A percentile compares a stretch with the other conserved stretches of the same genome.
Evolutionary conservation across 805 yeast species (phyloP).

Genomic region (Soucietia sequanensis): DNA sequence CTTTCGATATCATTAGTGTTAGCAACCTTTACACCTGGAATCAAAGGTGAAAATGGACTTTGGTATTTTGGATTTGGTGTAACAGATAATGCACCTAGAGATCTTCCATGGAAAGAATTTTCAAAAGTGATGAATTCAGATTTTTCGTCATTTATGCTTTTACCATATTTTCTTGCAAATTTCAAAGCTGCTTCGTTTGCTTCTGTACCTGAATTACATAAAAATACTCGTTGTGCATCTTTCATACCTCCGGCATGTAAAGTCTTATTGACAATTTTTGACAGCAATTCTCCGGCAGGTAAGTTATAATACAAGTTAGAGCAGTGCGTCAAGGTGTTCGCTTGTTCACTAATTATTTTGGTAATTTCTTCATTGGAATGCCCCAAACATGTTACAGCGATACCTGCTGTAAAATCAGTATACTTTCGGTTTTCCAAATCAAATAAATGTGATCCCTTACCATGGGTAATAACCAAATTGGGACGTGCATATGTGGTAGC

Average conservation of each 20-base stretch:
- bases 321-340: conserved; percentile 70
- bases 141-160: conserved; percentile 51
- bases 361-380: conserved; percentile 79
- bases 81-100: conserved; percentile 89
- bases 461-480: conserved; percentile 70
- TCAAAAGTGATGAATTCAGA: conserved; percentile 82
- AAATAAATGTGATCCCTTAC: conserved; percentile 76
- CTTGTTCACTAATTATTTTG: conserved; percentile 69
- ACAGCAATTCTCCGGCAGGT: conserved; percentile 78
- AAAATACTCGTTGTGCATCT: conserved; percentile 70
- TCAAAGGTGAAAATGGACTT: conserved; percentile 82
- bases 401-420: conserved; percentile 92
- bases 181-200: conserved; percentile 61
- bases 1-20: conserved; percentile 57
- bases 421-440: conserved; percentile 78
- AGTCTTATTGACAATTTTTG: conserved; percentile 68
- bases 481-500: conserved; percentile 85
- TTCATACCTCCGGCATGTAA: conserved; percentile 73
- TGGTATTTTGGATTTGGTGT: conserved; percentile 94
- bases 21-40: conserved; percentile 84
- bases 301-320: conserved; percentile 84
- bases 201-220: conserved; percentile 60
- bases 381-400: conserved; percentile 95
- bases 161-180: conserved; percentile 78
- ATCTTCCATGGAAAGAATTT: conserved; percentile 91